phyloP scores from a whole-genome alignment of 148 eudicot genomes.

The Dysphania ambrosioides region DNA sequence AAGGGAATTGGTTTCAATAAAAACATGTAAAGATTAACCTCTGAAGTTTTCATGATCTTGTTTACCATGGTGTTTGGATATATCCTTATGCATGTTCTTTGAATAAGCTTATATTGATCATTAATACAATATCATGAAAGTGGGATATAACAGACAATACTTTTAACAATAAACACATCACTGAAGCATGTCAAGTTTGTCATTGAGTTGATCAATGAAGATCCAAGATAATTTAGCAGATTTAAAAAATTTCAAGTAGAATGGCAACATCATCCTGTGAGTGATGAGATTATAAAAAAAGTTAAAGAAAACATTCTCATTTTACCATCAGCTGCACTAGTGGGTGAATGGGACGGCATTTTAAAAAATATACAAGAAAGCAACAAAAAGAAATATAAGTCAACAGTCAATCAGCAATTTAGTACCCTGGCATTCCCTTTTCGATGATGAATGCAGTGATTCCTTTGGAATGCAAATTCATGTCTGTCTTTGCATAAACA shows the following conservation, averaged over 20 bases:
- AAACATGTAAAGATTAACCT: background rate
- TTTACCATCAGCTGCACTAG: background rate
- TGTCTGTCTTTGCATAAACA: slow-evolving; percentile 89
- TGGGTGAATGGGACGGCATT: background rate
- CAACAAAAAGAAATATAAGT: slow-evolving; percentile 1
- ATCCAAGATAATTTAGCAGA: background rate
- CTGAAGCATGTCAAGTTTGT: background rate
- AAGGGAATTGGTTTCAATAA: background rate
- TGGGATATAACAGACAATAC: background rate
- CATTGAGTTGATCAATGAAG: background rate
- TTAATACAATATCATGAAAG: background rate
- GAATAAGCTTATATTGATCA: background rate
- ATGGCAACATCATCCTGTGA: background rate
- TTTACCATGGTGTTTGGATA: background rate
- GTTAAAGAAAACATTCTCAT: too few relatives aligned
- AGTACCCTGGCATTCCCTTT: slow-evolving; percentile 93
- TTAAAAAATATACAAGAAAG: background rate
- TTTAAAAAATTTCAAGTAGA: background rate
- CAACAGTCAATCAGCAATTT: background rate
- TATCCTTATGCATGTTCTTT: background rate
- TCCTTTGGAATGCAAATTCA: slow-evolving; percentile 75
- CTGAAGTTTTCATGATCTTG: background rate
- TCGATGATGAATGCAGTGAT: slow-evolving; percentile 96
- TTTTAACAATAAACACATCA: background rate
- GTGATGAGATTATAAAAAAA: background rate